These are phyloP conservation scores for Talaromyces pinophilus DNA, from an alignment of 2,329 filamentous ascomycete genomes.

Conservation along the genomic window DNA sequence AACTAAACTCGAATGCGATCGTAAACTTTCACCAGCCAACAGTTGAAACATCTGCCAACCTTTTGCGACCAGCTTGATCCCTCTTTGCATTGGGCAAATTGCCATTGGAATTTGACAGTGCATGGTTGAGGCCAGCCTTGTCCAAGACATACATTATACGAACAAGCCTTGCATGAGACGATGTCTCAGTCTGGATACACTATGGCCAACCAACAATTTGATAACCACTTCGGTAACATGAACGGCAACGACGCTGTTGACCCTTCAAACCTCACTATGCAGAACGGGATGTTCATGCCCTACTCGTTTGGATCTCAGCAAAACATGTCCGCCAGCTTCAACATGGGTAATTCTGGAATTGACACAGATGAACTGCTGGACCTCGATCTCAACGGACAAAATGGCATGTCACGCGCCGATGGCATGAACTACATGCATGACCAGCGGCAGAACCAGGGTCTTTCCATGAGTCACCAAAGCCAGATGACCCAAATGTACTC, in stretches of 20 bases:
- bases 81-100: constrained; percentile 3
- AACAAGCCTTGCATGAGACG: constrained; percentile 32
- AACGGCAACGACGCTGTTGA: constrained; percentile 66
- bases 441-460: constrained; percentile 55
- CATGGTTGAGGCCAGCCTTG: constrained; percentile 62
- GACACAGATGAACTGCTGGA: constrained; percentile 88
- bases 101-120: constrained; percentile 21
- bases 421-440: constrained; percentile 48
- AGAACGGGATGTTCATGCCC: constrained; percentile 53
- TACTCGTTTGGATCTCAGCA: constrained; percentile 64
- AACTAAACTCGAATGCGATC: neutral
- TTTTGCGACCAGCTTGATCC: constrained; percentile 7
- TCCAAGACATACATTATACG: constrained; percentile 57
- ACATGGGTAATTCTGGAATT: constrained; percentile 74
- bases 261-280: constrained; percentile 80
- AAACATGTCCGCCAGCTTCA: constrained; percentile 70
- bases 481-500: constrained; percentile 77
- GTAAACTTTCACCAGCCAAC: neutral
- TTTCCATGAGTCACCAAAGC: constrained; percentile 64
- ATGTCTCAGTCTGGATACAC: constrained; percentile 52
- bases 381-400: constrained; percentile 47
- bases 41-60: neutral
- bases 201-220: constrained; percentile 54
- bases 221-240: constrained; percentile 51
- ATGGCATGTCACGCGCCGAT: constrained; percentile 38